Conservation (phyloP, 2,329 filamentous ascomycete species). For the Nemania diffusa region DNA sequence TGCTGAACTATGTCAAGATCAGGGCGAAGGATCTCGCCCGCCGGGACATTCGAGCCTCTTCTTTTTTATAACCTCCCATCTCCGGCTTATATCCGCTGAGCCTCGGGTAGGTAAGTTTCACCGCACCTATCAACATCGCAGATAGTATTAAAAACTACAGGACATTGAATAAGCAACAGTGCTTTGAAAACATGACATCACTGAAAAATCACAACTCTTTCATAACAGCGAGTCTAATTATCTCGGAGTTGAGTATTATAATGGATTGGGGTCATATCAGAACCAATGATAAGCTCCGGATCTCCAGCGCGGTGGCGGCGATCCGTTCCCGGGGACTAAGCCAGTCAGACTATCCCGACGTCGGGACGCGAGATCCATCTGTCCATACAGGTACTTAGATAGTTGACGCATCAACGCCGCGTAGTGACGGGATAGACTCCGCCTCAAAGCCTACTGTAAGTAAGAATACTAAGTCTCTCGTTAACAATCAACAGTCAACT, state of each 20-base stretch:
- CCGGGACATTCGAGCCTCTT: too few species aligned
- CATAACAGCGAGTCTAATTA: background rate
- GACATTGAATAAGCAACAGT: background rate
- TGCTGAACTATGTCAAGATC: conserved; percentile 1
- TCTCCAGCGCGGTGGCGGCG: conserved; percentile 20
- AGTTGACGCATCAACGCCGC: background rate
- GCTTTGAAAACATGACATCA: conserved; percentile 14
- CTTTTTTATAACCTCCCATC: background rate
- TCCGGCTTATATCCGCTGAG: conserved; percentile 28
- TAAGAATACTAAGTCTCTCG: background rate
- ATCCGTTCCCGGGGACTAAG: conserved; percentile 22
- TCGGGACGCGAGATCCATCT: conserved; percentile 17
- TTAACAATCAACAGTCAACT: background rate
- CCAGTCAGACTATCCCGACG: conserved; percentile 17
- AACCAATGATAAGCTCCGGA: conserved; percentile 18
- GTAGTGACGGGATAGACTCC: background rate
- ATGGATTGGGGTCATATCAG: background rate
- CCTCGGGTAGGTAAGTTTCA: background rate
- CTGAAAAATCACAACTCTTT: background rate
- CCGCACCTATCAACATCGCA: background rate
- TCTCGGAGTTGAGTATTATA: background rate
- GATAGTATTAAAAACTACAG: background rate
- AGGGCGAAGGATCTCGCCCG: conserved; percentile 1
- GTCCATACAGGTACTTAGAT: background rate
- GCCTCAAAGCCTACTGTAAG: background rate